Evolutionary conservation across 805 yeast species (phyloP).

Genomic region (Wickerhamomyces bovis): DNA sequence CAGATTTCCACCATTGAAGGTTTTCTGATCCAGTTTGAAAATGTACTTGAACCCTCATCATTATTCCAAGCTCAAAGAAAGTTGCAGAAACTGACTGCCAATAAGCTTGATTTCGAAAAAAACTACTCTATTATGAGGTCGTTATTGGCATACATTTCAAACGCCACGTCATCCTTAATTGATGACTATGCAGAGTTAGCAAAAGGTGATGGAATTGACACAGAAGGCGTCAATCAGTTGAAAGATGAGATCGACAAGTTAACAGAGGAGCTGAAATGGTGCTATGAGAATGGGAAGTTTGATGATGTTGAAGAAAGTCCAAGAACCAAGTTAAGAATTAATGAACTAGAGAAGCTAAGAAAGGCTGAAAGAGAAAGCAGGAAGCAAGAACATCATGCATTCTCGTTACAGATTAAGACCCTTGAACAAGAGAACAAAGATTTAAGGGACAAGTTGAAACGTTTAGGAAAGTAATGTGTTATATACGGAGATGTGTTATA

Average conservation of each 20-base stretch:
- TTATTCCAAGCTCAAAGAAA: slow-evolving; percentile 53
- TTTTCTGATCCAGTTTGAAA: slow-evolving; percentile 43
- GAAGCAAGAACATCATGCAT: slow-evolving; percentile 52
- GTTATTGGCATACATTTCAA: slow-evolving; percentile 47
- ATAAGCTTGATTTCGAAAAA: slow-evolving; percentile 21
- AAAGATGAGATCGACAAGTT: slow-evolving; percentile 10
- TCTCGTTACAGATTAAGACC: slow-evolving; percentile 43
- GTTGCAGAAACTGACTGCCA: slow-evolving; percentile 35
- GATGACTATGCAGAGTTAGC: slow-evolving; percentile 41
- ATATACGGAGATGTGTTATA: not conserved
- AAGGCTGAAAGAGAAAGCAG: slow-evolving; percentile 67
- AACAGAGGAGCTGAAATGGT: slow-evolving; percentile 16
- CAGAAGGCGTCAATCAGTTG: slow-evolving; percentile 6
- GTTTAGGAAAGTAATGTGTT: not conserved
- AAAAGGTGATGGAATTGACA: slow-evolving; percentile 6
- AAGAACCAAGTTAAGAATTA: slow-evolving; percentile 44
- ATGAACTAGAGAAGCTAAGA: slow-evolving; percentile 60
- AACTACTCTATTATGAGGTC: slow-evolving; percentile 33
- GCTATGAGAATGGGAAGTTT: slow-evolving; percentile 10
- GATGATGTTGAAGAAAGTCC: slow-evolving; percentile 22
- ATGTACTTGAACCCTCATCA: slow-evolving; percentile 52
- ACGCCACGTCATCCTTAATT: slow-evolving; percentile 55
- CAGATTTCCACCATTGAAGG: slow-evolving; percentile 44
- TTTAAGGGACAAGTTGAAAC: slow-evolving; percentile 26
- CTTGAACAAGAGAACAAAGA: slow-evolving; percentile 49